These are phyloP conservation scores for Sporothrix variecibatus DNA, from an alignment of 2,329 filamentous ascomycete genomes.

Conservation along the genomic window DNA sequence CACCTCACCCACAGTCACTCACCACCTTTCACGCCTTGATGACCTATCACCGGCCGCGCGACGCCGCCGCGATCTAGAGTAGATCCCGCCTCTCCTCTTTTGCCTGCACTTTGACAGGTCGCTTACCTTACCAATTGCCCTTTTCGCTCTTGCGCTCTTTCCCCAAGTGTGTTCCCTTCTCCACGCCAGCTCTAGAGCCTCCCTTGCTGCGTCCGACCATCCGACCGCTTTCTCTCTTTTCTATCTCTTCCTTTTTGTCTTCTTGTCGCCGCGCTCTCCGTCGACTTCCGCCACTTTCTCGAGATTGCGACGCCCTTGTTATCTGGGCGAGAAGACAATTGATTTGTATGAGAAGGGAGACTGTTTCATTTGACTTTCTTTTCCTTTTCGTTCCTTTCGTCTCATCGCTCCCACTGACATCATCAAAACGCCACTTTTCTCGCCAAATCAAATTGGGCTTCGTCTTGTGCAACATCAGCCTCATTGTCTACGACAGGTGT, in stretches of 20 bases:
- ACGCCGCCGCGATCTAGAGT: background rate
- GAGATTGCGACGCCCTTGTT: background rate
- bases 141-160: background rate
- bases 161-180: background rate
- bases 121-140: background rate
- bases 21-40: background rate
- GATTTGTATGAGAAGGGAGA: background rate
- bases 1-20: background rate
- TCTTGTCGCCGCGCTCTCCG: background rate
- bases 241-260: background rate
- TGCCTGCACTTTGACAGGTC: background rate
- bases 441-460: background rate
- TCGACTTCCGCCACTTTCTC: background rate
- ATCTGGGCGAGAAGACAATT: background rate
- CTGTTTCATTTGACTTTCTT: background rate
- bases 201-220: background rate
- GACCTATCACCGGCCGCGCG: conserved; percentile 8
- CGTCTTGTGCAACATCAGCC: background rate
- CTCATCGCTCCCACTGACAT: background rate
- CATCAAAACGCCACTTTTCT: background rate
- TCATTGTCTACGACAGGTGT: background rate
- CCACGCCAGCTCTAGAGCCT: background rate
- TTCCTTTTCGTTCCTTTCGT: background rate
- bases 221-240: background rate
- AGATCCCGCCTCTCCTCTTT: conserved; percentile 1